These are phyloP conservation scores for Solanum corneliomulleri DNA, from an alignment of 257 asterid genomes.

Conservation along the genomic window DNA sequence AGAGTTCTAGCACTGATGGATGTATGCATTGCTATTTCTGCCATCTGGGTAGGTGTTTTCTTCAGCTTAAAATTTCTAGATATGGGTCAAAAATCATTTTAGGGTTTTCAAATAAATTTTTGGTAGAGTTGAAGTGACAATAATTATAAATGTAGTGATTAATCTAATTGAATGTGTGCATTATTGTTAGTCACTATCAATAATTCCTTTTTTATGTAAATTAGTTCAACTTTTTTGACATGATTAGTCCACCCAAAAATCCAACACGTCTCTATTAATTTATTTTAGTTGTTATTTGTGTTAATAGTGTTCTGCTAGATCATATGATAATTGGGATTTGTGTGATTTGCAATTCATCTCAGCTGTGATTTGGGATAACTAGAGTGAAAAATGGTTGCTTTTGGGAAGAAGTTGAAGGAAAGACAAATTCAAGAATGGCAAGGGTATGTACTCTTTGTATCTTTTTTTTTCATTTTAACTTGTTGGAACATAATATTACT, in stretches of 20 bases:
- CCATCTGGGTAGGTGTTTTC: not conserved
- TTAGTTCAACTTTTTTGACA: not conserved
- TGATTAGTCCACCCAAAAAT: not conserved
- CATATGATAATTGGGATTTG: not conserved
- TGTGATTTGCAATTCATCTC: not conserved
- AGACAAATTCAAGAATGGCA: not conserved
- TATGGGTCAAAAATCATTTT: not conserved
- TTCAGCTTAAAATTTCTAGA: not conserved
- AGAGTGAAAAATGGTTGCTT: not conserved
- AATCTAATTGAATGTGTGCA: not conserved
- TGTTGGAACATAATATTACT: not conserved
- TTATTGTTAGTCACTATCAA: not conserved
- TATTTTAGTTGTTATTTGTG: not conserved
- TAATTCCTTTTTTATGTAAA: not conserved
- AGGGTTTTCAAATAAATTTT: not conserved
- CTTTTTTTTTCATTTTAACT: not conserved
- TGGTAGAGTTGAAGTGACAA: not conserved
- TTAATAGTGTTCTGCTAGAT: not conserved
- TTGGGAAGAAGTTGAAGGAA: conserved; percentile 2
- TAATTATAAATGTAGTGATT: not conserved
- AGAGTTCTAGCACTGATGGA: not conserved
- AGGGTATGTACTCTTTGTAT: not conserved
- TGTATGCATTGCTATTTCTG: not conserved
- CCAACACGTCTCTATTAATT: not conserved
- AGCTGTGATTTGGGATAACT: not conserved